These are phyloP conservation scores for Hygrophila difformis DNA, from an alignment of 257 asterid species.

Conservation along the genomic window DNA sequence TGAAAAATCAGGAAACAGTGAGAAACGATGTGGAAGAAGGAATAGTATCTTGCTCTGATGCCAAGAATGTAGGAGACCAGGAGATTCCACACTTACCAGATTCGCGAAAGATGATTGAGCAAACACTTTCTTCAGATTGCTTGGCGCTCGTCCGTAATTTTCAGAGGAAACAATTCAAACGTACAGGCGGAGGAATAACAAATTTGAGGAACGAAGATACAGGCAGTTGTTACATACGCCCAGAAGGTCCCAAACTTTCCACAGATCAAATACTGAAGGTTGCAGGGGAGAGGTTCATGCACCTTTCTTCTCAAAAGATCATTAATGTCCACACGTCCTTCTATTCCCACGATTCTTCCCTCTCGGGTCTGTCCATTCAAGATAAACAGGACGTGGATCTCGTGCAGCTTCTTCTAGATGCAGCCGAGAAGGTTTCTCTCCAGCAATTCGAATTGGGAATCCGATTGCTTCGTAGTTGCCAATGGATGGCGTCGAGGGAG, in stretches of 20 bases:
- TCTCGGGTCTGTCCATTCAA: conserved; percentile 22
- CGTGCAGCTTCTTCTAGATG: conserved; percentile 30
- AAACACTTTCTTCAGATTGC: not conserved
- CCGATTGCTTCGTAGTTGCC: conserved; percentile 19
- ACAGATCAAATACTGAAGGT: conserved; percentile 26
- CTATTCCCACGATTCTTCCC: conserved; percentile 24
- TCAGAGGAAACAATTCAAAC: not conserved
- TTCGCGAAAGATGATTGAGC: not conserved
- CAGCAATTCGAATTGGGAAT: conserved; percentile 29
- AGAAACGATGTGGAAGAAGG: not conserved
- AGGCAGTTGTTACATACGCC: not conserved
- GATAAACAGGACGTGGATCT: conserved; percentile 39
- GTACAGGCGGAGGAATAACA: not conserved
- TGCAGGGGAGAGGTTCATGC: conserved; percentile 38
- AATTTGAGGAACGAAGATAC: too few species aligned
- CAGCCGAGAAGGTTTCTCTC: conserved; percentile 33
- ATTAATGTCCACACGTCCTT: conserved; percentile 17
- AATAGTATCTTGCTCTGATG: not conserved
- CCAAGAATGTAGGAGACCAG: not conserved
- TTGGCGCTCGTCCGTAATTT: not conserved
- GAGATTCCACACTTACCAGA: not conserved
- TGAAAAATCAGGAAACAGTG: not conserved
- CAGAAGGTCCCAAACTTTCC: conserved; percentile 13
- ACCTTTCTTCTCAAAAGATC: conserved; percentile 19
- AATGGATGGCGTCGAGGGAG: conserved; percentile 13